These are phyloP conservation scores for Rhizopus arrhizus DNA, from an alignment of 371 early-diverging fungal genomes.

Conservation along the genomic window DNA sequence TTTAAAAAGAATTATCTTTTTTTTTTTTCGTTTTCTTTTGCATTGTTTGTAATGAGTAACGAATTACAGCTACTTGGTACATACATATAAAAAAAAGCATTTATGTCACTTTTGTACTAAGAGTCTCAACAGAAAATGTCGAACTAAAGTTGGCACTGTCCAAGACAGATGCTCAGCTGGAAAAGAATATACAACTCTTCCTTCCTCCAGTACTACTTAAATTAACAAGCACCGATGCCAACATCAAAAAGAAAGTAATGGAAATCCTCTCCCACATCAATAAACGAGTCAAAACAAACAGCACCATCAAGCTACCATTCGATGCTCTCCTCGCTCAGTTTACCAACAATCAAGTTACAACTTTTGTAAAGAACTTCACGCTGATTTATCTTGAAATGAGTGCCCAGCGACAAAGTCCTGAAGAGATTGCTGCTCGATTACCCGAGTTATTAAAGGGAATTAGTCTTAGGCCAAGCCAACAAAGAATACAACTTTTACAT, in stretches of 20 bases:
- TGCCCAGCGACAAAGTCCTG: conserved; percentile 48
- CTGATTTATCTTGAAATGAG: conserved; percentile 79
- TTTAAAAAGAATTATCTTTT: background rate
- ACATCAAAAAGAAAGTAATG: conserved; percentile 65
- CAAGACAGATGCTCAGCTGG: conserved; percentile 73
- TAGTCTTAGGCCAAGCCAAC: conserved; percentile 54
- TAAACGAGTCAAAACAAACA: conserved; percentile 71
- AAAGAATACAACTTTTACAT: conserved; percentile 64
- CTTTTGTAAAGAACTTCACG: conserved; percentile 70
- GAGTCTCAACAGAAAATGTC: conserved; percentile 67
- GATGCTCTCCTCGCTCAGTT: conserved; percentile 58
- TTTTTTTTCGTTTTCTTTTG: background rate
- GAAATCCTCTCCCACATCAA: conserved; percentile 80
- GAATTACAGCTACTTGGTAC: conserved; percentile 48
- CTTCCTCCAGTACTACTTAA: conserved; percentile 80
- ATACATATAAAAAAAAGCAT: background rate
- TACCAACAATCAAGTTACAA: conserved; percentile 36
- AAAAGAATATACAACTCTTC: conserved; percentile 67
- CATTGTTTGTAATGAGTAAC: conserved; percentile 22
- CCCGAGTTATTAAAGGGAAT: conserved; percentile 65
- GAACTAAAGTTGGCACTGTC: conserved; percentile 87
- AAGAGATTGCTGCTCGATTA: conserved; percentile 45
- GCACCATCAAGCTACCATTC: conserved; percentile 65
- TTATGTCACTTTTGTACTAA: background rate
- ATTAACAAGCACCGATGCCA: conserved; percentile 61